These are phyloP conservation scores for Eutrema yunnanense DNA, from an alignment of 345 rosid species.

Conservation along the genomic window DNA sequence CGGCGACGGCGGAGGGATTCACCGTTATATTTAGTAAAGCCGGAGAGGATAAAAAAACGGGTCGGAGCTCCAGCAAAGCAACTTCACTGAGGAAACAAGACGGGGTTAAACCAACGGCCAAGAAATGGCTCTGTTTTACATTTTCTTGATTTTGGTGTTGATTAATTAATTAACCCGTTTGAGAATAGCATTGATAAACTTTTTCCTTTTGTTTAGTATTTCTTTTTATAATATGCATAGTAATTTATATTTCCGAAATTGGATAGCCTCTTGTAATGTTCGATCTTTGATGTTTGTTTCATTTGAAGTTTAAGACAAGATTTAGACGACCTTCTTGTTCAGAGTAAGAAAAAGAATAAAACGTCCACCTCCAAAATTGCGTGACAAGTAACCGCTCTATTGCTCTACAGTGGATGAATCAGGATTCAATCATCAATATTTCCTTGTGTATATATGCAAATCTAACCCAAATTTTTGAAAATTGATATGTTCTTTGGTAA, in stretches of 20 bases:
- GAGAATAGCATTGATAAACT: neutral
- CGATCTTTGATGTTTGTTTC: constrained; percentile 11
- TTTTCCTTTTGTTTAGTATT: neutral
- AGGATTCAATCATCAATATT: neutral
- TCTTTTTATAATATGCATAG: neutral
- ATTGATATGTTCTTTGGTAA: constrained; percentile 2
- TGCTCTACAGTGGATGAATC: neutral
- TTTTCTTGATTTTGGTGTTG: constrained; percentile 7
- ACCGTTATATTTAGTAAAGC: constrained; percentile 37
- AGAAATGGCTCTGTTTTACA: constrained; percentile 37
- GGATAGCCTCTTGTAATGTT: constrained; percentile 7
- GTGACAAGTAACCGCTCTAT: neutral
- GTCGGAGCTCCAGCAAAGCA: constrained; percentile 21
- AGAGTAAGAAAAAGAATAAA: too few relatives aligned
- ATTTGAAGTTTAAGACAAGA: neutral
- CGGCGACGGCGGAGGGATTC: constrained; percentile 37
- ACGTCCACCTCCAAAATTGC: neutral
- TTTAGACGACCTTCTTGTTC: neutral
- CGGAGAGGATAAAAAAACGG: constrained; percentile 36
- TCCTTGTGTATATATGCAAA: neutral
- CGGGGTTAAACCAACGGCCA: constrained; percentile 17
- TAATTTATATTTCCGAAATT: neutral
- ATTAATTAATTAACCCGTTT: neutral
- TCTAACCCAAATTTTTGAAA: neutral
- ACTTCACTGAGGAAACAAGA: constrained; percentile 25